phyloP scores from a whole-genome alignment of 352 stramenopile genomes.

The Elongisporangium undulatum region DNA sequence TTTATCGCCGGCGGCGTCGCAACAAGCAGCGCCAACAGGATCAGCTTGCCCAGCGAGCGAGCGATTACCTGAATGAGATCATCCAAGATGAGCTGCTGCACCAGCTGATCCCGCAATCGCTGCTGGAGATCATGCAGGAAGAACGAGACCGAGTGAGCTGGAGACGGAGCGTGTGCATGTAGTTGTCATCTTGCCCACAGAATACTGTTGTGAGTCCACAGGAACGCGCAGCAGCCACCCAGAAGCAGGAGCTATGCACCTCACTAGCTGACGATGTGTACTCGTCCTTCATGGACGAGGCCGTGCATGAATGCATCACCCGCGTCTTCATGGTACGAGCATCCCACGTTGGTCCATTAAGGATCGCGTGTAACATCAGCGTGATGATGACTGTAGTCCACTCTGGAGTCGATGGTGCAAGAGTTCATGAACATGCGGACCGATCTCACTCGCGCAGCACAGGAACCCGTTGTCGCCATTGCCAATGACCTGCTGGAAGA shows the following conservation, averaged over 20 bases:
- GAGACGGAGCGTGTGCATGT: not conserved
- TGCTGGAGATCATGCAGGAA: constrained; percentile 37
- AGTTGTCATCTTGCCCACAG: not conserved
- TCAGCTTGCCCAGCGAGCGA: constrained; percentile 12
- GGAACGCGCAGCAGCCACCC: constrained; percentile 12
- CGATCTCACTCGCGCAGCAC: constrained; percentile 27
- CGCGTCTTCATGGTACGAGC: constrained; percentile 19
- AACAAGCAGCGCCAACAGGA: constrained; percentile 16
- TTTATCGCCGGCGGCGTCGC: constrained; percentile 20
- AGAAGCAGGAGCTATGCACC: constrained; percentile 13
- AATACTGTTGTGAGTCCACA: constrained; percentile 5
- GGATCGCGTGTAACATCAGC: constrained; percentile 6
- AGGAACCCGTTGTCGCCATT: constrained; percentile 10
- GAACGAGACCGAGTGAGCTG: constrained; percentile 18
- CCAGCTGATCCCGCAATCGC: constrained; percentile 23
- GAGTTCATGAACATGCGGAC: constrained; percentile 26
- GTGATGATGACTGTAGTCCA: constrained; percentile 1
- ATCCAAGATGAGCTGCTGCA: constrained; percentile 19
- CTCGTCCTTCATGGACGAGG: constrained; percentile 14
- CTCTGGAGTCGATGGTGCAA: constrained; percentile 27
- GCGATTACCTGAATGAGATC: constrained; percentile 29
- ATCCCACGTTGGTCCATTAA: too few species aligned
- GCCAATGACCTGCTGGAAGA: constrained; percentile 30
- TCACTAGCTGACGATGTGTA: constrained; percentile 11
- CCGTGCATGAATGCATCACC: constrained; percentile 10